phyloP scores from a whole-genome alignment of 2,329 filamentous ascomycete genomes.

The Chaetomiaceae sp. region DNA sequence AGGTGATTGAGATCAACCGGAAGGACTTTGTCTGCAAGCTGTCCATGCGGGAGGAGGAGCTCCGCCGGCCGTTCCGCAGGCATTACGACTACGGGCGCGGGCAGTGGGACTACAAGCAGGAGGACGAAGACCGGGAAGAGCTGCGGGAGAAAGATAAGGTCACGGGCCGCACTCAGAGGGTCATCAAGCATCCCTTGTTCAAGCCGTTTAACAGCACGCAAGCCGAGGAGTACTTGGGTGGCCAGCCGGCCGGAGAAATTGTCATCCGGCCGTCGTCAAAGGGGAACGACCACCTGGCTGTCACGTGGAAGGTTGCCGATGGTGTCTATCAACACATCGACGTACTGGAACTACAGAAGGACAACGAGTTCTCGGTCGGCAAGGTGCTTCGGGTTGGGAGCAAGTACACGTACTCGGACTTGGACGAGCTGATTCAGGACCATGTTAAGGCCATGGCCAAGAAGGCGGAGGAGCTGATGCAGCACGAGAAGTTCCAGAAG shows the following conservation, averaged over 20 bases:
- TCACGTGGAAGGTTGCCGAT: constrained; percentile 97
- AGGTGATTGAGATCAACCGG: constrained; percentile 80
- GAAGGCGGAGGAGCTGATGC: constrained; percentile 95
- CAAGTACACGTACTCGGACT: constrained; percentile 88
- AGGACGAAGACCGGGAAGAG: constrained; percentile 74
- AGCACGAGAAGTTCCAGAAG: constrained; percentile 87
- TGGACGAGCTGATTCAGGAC: constrained; percentile 94
- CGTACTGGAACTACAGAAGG: constrained; percentile 92
- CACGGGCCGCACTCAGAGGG: constrained; percentile 79
- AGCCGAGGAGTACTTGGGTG: constrained; percentile 87
- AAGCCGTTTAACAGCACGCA: constrained; percentile 86
- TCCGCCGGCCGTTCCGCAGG: constrained; percentile 66
- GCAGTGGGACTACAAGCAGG: constrained; percentile 82
- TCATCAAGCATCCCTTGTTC: constrained; percentile 97
- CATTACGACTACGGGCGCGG: constrained; percentile 65
- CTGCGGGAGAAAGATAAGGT: constrained; percentile 79
- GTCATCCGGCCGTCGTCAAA: constrained; percentile 95
- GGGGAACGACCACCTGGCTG: constrained; percentile 86
- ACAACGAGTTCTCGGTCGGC: constrained; percentile 92
- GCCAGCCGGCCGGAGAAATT: constrained; percentile 78
- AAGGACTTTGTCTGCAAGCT: constrained; percentile 79
- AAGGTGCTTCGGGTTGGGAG: constrained; percentile 77
- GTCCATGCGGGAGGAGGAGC: constrained; percentile 73
- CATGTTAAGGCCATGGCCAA: constrained; percentile 97
- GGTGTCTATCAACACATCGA: constrained; percentile 97